phyloP scores from a whole-genome alignment of 1,284 basidiomycete species.

The Trametes versicolor region DNA sequence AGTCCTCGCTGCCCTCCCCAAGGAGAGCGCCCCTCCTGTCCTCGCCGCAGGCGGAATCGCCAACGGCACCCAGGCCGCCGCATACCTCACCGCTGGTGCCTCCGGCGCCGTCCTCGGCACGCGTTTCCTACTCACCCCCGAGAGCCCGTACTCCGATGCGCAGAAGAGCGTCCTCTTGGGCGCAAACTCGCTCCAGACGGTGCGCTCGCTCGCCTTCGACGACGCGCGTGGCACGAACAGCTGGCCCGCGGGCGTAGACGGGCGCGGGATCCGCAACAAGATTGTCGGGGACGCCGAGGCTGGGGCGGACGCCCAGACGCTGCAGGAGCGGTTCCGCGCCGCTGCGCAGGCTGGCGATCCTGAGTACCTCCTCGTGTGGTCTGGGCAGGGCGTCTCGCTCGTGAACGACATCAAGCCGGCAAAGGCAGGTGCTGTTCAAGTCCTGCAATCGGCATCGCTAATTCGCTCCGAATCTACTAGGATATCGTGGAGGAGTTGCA shows the following conservation, averaged over 20 bases:
- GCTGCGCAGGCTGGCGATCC: constrained; percentile 57
- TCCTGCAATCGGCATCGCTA: background rate
- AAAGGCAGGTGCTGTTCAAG: constrained; percentile 50
- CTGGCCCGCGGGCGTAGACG: constrained; percentile 76
- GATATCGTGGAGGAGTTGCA: constrained; percentile 30
- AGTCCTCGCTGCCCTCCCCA: constrained; percentile 55
- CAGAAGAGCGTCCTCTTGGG: constrained; percentile 66
- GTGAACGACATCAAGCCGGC: constrained; percentile 65
- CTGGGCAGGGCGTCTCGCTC: constrained; percentile 73
- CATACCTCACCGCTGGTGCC: constrained; percentile 70
- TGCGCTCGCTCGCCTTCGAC: constrained; percentile 76
- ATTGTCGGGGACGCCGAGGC: constrained; percentile 70
- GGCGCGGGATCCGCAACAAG: constrained; percentile 64
- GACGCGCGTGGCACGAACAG: constrained; percentile 62
- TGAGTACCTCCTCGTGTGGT: constrained; percentile 70
- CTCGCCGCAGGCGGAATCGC: constrained; percentile 67
- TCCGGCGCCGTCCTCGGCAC: constrained; percentile 76
- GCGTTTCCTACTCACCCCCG: constrained; percentile 74
- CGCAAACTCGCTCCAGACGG: constrained; percentile 59
- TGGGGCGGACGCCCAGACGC: constrained; percentile 55
- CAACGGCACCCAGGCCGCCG: constrained; percentile 69
- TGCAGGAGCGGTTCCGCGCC: constrained; percentile 56
- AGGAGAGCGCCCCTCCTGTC: constrained; percentile 56
- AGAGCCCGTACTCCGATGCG: constrained; percentile 64
- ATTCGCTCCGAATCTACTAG: constrained; percentile 5